phyloP scores from a whole-genome alignment of 495 filamentous ascomycete species.

The Aspergillus coremiiformis region DNA sequence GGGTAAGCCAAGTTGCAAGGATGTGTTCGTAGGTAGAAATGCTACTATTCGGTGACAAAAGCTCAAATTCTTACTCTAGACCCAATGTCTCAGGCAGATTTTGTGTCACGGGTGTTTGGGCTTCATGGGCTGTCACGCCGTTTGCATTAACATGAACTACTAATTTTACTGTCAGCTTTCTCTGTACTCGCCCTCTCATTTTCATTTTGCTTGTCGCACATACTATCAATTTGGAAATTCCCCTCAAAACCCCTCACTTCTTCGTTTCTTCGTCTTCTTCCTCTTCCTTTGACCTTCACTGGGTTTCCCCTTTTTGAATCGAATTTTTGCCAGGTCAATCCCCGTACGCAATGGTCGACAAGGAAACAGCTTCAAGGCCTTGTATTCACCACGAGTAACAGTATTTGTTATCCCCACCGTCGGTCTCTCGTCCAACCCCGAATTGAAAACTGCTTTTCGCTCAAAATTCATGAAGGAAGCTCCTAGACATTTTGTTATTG shows the following conservation, averaged over 20 bases:
- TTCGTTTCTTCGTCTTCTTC: neutral
- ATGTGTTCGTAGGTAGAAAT: neutral
- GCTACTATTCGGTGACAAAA: neutral
- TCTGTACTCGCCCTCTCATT: too few species aligned
- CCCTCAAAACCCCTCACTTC: neutral
- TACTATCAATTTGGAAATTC: neutral
- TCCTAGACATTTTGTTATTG: neutral
- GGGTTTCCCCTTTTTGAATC: neutral
- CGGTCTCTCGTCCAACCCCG: neutral
- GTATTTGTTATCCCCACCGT: neutral
- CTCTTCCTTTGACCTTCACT: neutral
- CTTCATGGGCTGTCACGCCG: too few species aligned
- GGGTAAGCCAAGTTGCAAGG: neutral
- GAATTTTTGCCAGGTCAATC: too few species aligned
- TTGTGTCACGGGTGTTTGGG: too few species aligned
- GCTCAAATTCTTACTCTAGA: neutral
- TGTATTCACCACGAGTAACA: neutral
- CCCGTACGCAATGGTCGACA: neutral
- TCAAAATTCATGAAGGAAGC: neutral
- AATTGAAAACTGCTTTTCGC: neutral
- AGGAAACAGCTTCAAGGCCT: neutral
- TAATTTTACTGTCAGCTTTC: too few species aligned
- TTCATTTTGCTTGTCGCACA: neutral
- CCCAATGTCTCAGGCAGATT: too few species aligned
- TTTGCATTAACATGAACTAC: too few species aligned